These are phyloP conservation scores for Aspergillus pseudonomiae DNA, from an alignment of 2,329 filamentous ascomycete species.

Conservation along the genomic window DNA sequence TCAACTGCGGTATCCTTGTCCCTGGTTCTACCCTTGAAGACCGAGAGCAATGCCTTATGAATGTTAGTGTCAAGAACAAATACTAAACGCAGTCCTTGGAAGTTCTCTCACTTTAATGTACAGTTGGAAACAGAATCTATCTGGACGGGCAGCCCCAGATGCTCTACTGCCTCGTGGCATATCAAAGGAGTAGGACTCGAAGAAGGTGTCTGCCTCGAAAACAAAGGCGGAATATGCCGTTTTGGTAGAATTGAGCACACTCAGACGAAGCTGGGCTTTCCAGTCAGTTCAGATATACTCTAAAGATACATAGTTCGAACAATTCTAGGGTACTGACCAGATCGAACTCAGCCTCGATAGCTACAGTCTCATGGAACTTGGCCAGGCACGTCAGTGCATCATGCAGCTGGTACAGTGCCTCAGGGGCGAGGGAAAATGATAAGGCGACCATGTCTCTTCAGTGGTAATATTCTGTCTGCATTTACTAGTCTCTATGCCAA, in stretches of 20 bases:
- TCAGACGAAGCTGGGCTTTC: slow-evolving; percentile 58
- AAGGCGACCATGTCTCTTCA: slow-evolving; percentile 36
- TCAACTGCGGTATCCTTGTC: slow-evolving; percentile 64
- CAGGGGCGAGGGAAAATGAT: slow-evolving; percentile 59
- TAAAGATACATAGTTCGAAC: neutral
- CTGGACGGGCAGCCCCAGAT: slow-evolving; percentile 37
- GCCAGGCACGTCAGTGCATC: slow-evolving; percentile 62
- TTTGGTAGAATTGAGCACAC: slow-evolving; percentile 64
- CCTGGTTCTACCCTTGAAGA: slow-evolving; percentile 62
- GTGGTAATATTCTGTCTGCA: neutral
- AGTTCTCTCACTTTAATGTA: slow-evolving; percentile 55
- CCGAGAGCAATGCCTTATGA: slow-evolving; percentile 57
- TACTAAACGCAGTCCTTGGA: neutral
- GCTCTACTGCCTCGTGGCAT: slow-evolving; percentile 26
- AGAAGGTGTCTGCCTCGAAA: slow-evolving; percentile 58
- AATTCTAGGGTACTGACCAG: slow-evolving; percentile 46
- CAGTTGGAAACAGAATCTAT: slow-evolving; percentile 62
- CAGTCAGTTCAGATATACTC: slow-evolving; percentile 12
- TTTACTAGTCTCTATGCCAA: neutral
- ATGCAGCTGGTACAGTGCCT: slow-evolving; percentile 59
- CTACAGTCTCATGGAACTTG: slow-evolving; percentile 66
- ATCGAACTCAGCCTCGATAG: slow-evolving; percentile 62
- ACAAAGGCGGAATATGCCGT: slow-evolving; percentile 65
- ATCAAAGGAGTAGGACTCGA: slow-evolving; percentile 60
- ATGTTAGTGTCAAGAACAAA: neutral